phyloP scores from a whole-genome alignment of 441 rosid species.

The Metrosideros polymorpha region DNA sequence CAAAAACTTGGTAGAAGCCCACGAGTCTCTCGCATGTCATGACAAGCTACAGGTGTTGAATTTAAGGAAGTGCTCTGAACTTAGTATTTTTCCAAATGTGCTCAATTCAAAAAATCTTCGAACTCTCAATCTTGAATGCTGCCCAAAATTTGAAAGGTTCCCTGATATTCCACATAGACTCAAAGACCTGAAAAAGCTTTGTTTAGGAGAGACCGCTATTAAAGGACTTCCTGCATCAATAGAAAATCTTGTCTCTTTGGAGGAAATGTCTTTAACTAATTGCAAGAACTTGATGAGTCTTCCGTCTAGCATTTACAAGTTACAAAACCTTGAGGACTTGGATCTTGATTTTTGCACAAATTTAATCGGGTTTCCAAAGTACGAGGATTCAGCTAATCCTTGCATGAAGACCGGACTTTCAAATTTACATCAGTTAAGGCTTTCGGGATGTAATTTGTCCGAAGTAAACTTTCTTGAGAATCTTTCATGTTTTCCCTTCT shows the following conservation, averaged over 20 bases:
- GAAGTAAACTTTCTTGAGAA: not conserved
- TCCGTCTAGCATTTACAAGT: not conserved
- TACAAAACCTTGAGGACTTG: not conserved
- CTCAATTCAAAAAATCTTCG: not conserved
- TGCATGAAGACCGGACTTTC: not conserved
- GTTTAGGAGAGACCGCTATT: not conserved
- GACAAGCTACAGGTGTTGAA: not conserved
- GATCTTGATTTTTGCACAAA: not conserved
- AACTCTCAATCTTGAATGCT: not conserved
- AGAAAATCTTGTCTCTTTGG: not conserved
- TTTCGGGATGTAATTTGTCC: accelerated
- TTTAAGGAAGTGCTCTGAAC: not conserved
- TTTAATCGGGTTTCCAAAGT: not conserved
- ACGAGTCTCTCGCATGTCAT: not conserved
- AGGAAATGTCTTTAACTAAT: accelerated
- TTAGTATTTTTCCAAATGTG: not conserved
- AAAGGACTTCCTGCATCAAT: not conserved
- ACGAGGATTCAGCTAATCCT: accelerated
- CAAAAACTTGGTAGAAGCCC: not conserved
- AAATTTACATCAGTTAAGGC: accelerated
- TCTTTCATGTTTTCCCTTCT: accelerated
- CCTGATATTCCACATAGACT: not conserved
- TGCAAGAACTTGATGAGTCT: not conserved
- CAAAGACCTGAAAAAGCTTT: not conserved
- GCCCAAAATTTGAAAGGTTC: not conserved